A percentile compares a stretch with the other conserved stretches of the same genome.
Evolutionary conservation across 2,329 filamentous ascomycete species (phyloP).

Genomic region (Aspergillus neoniger): DNA sequence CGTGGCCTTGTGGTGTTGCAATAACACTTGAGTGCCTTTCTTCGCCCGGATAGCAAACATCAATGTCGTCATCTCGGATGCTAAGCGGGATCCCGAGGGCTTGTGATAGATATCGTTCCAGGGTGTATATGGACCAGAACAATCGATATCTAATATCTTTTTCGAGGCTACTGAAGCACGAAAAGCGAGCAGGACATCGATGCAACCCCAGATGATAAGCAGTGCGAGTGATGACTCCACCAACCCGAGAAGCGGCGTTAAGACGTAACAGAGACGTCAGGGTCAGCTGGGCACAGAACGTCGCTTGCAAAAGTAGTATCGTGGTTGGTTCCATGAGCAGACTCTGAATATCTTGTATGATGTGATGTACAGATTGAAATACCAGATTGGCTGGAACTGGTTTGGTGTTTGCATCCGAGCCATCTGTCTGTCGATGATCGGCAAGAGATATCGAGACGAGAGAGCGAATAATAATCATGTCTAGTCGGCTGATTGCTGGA

Average conservation of each 20-base stretch:
- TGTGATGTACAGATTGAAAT: constrained; percentile 53
- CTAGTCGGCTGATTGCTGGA: constrained; percentile 32
- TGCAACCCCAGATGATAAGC: constrained; percentile 62
- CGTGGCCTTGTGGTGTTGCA: neutral
- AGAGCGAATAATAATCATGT: constrained; percentile 50
- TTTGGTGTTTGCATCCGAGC: constrained; percentile 18
- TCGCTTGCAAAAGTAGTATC: constrained; percentile 52
- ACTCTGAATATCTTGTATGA: constrained; percentile 52
- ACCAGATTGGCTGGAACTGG: constrained; percentile 49
- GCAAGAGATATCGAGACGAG: constrained; percentile 57
- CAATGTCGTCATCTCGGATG: constrained; percentile 59
- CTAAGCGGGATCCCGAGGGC: constrained; percentile 58
- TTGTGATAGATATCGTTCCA: constrained; percentile 59
- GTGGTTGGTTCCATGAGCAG: constrained; percentile 52
- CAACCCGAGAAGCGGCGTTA: constrained; percentile 59
- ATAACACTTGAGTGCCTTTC: constrained; percentile 44
- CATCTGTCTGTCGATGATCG: constrained; percentile 50
- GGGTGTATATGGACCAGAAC: constrained; percentile 60
- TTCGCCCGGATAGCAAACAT: constrained; percentile 57
- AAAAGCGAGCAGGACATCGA: constrained; percentile 56
- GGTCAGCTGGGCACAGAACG: constrained; percentile 57
- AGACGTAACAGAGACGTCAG: constrained; percentile 59
- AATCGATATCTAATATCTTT: constrained; percentile 53
- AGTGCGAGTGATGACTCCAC: constrained; percentile 57
- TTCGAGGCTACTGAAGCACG: constrained; percentile 52